A percentile compares a stretch with the other conserved stretches of the same genome.
Evolutionary conservation across 75 land plant species (phyloP).

Genomic region (Sequoiadendron giganteum): DNA sequence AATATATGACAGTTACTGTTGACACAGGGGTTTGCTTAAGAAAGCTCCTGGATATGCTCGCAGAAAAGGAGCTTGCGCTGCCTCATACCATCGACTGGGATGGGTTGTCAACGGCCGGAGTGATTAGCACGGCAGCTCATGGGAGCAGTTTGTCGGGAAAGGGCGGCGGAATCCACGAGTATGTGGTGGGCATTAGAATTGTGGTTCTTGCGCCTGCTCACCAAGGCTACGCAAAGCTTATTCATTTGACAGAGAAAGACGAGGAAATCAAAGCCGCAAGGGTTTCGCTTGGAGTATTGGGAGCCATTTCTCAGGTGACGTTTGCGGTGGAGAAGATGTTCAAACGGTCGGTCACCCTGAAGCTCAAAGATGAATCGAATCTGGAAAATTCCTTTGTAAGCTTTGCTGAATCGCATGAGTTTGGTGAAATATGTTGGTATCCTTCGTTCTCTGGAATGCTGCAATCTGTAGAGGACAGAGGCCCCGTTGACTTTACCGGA

Average conservation of each 20-base stretch:
- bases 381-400: not conserved
- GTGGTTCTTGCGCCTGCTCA: conserved; percentile 8
- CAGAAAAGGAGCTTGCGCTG: not conserved
- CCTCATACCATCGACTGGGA: too few species aligned
- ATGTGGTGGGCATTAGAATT: conserved; percentile 11
- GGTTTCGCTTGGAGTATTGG: too few species aligned
- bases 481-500: not conserved
- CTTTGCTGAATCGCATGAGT: conserved; percentile 12
- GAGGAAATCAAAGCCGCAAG: too few species aligned
- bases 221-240: conserved; percentile 10
- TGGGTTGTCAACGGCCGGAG: too few species aligned
- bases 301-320: not conserved
- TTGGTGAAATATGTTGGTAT: conserved; percentile 10
- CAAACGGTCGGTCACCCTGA: not conserved
- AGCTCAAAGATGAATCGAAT: not conserved
- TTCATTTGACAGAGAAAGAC: too few species aligned
- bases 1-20: too few species aligned
- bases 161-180: too few species aligned
- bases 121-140: too few species aligned
- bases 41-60: conserved; percentile 39
- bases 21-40: conserved; percentile 16
- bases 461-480: conserved; percentile 1
- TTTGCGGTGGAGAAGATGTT: conserved; percentile 22
- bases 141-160: too few species aligned
- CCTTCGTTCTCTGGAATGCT: not conserved